Conservation (phyloP, 2,329 filamentous ascomycete genomes). For the Phialocephala sp. region DNA sequence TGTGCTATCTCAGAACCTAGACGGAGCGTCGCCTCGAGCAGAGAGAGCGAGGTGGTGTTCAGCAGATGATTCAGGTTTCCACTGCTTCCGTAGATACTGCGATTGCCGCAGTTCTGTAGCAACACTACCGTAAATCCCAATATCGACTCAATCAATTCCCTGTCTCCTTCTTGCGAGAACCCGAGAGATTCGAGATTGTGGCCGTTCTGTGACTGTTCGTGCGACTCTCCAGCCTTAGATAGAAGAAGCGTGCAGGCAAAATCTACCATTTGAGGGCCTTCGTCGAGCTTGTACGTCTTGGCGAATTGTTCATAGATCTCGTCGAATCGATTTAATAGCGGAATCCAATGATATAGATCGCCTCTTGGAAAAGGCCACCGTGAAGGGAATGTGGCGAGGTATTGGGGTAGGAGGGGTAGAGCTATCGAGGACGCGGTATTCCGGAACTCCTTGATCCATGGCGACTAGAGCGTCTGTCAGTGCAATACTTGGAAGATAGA, state of each 20-base stretch:
- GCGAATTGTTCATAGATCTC: slow-evolving; percentile 83
- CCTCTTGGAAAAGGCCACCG: slow-evolving; percentile 95
- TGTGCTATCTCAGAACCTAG: slow-evolving; percentile 87
- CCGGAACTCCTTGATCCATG: slow-evolving; percentile 84
- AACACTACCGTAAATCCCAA: slow-evolving; percentile 86
- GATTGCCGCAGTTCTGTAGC: slow-evolving; percentile 93
- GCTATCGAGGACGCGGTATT: slow-evolving; percentile 70
- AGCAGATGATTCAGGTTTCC: slow-evolving; percentile 86
- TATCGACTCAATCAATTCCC: slow-evolving; percentile 77
- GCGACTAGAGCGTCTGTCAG: slow-evolving; percentile 66
- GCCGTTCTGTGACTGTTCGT: slow-evolving; percentile 53
- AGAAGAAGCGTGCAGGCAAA: slow-evolving; percentile 70
- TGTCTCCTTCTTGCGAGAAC: slow-evolving; percentile 77
- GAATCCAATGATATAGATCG: slow-evolving; percentile 98
- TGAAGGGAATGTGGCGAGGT: slow-evolving; percentile 80
- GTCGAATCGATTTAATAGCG: slow-evolving; percentile 91
- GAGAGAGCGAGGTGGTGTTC: slow-evolving; percentile 80
- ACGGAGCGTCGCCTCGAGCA: slow-evolving; percentile 79
- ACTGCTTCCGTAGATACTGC: slow-evolving; percentile 95
- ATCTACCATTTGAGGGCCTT: slow-evolving; percentile 79
- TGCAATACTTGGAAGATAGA: neutral
- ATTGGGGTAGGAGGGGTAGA: slow-evolving; percentile 76
- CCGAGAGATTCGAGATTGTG: slow-evolving; percentile 62
- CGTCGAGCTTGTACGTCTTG: slow-evolving; percentile 77
- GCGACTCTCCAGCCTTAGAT: slow-evolving; percentile 48